These are phyloP conservation scores for Cercophora newfieldiana DNA, from an alignment of 495 filamentous ascomycete genomes.

Conservation along the genomic window DNA sequence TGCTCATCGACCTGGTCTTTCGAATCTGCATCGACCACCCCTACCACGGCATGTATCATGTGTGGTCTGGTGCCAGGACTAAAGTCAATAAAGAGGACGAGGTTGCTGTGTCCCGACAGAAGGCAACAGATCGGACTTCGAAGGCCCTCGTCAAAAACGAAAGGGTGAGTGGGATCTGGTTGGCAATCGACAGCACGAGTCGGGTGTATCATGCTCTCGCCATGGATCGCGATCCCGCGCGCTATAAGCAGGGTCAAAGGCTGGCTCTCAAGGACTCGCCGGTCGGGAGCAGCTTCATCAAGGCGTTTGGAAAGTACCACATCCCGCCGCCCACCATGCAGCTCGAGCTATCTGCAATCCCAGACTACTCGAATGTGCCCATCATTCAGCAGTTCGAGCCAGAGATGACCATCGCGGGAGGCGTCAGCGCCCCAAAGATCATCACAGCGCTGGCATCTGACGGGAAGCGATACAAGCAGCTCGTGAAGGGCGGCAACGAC, in stretches of 20 bases:
- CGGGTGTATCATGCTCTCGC: conserved; percentile 73
- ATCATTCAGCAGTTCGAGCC: conserved; percentile 65
- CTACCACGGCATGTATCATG: conserved; percentile 94
- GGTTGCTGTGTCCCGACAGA: conserved; percentile 66
- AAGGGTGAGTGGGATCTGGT: conserved; percentile 58
- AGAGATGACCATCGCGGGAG: conserved; percentile 79
- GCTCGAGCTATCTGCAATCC: conserved; percentile 68
- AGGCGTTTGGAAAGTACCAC: conserved; percentile 53
- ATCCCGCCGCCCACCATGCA: conserved; percentile 91
- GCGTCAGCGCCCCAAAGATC: conserved; percentile 89
- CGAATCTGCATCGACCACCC: conserved; percentile 89
- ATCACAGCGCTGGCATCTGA: conserved; percentile 75
- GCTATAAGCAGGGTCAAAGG: conserved; percentile 65
- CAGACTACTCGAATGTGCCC: conserved; percentile 76
- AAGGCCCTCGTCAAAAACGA: conserved; percentile 50
- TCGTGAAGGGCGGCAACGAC: conserved; percentile 92
- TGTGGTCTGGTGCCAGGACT: conserved; percentile 75
- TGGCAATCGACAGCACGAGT: conserved; percentile 69
- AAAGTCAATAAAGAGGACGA: conserved; percentile 67
- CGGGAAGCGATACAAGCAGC: conserved; percentile 77
- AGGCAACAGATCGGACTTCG: conserved; percentile 67
- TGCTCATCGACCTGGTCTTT: conserved; percentile 69
- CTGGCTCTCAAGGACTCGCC: conserved; percentile 59
- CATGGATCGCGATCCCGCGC: conserved; percentile 56
- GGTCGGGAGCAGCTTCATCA: conserved; percentile 58